Evolutionary conservation across 306 rosid species (phyloP).

Genomic region (Boehmeria nivea): DNA sequence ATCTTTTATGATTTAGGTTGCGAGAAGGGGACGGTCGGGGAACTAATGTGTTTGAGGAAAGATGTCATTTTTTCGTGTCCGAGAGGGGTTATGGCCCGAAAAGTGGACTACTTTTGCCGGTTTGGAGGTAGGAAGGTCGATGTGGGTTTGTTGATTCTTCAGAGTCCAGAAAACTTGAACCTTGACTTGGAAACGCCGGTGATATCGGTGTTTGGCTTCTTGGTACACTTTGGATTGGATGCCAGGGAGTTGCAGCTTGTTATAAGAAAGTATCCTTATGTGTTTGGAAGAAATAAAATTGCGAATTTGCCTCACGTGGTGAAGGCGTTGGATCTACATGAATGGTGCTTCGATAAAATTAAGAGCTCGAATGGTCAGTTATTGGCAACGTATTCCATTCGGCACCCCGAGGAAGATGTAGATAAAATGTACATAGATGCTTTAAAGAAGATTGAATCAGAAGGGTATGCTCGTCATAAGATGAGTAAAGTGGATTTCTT

Average conservation of each 20-base stretch:
- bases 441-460: slow-evolving; percentile 18
- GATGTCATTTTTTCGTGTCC: slow-evolving; percentile 36
- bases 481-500: background rate
- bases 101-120: slow-evolving; percentile 41
- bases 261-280: slow-evolving; percentile 36
- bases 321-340: slow-evolving; percentile 62
- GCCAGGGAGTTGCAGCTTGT: slow-evolving; percentile 28
- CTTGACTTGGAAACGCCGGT: slow-evolving; percentile 39
- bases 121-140: slow-evolving; percentile 48
- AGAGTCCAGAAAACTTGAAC: slow-evolving; percentile 39
- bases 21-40: slow-evolving; percentile 36
- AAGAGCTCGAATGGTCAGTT: slow-evolving; percentile 39
- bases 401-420: slow-evolving; percentile 32
- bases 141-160: slow-evolving; percentile 46
- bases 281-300: slow-evolving; percentile 54
- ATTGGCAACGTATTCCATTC: slow-evolving; percentile 22
- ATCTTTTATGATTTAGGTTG: slow-evolving; percentile 57
- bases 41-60: slow-evolving; percentile 40
- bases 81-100: slow-evolving; percentile 40
- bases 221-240: slow-evolving; percentile 53
- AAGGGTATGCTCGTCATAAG: too few species aligned
- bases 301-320: slow-evolving; percentile 56
- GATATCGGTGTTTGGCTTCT: slow-evolving; percentile 47
- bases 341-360: slow-evolving; percentile 57
- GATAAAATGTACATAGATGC: slow-evolving; percentile 30